These are phyloP conservation scores for Penicillium pancosmium DNA, from an alignment of 495 filamentous ascomycete species.

Conservation along the genomic window DNA sequence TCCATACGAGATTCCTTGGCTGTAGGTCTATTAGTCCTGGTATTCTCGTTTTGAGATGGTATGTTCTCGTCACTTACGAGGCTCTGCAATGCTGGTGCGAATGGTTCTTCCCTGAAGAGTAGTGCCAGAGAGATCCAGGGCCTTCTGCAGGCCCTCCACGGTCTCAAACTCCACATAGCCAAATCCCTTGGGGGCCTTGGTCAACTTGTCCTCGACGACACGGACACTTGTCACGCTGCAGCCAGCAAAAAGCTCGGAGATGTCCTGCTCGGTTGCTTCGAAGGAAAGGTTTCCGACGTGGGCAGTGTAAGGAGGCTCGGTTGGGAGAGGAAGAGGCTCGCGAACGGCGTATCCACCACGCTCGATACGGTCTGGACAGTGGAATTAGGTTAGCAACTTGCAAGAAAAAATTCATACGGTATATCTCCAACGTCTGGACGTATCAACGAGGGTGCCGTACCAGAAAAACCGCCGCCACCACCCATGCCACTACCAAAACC, in stretches of 20 bases:
- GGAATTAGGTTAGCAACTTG: neutral
- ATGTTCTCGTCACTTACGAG: slow-evolving; percentile 59
- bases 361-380: slow-evolving; percentile 39
- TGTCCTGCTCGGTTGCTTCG: slow-evolving; percentile 78
- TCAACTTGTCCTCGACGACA: slow-evolving; percentile 93
- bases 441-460: slow-evolving; percentile 10
- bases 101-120: slow-evolving; percentile 86
- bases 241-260: slow-evolving; percentile 80
- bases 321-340: slow-evolving; percentile 82
- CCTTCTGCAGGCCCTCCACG: slow-evolving; percentile 87
- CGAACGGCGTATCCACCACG: slow-evolving; percentile 66
- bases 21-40: slow-evolving; percentile 43
- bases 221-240: slow-evolving; percentile 88
- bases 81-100: slow-evolving; percentile 83
- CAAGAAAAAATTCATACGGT: neutral
- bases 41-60: slow-evolving; percentile 5
- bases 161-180: slow-evolving; percentile 94
- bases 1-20: slow-evolving; percentile 69
- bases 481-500: slow-evolving; percentile 44
- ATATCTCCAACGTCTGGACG: neutral
- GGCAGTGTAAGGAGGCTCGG: slow-evolving; percentile 89
- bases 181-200: slow-evolving; percentile 92
- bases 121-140: slow-evolving; percentile 76
- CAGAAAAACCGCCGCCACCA: slow-evolving; percentile 26
- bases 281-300: slow-evolving; percentile 97